Evolutionary conservation across 108 stramenopile genomes (phyloP).

Genomic region (Cyclostephanos tholiformis): DNA sequence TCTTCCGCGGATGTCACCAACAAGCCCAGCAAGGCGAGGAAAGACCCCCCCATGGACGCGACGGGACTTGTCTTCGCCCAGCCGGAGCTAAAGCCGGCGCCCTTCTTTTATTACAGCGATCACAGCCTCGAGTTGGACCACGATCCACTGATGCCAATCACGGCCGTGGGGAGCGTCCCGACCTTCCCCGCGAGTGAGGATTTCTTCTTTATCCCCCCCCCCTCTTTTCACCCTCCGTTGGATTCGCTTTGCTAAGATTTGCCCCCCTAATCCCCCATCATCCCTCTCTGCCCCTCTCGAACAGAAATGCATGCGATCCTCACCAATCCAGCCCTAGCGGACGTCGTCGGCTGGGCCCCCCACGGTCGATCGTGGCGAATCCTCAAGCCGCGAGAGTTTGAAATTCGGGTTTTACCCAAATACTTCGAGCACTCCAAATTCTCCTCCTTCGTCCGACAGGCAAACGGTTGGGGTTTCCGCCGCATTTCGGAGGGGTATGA

Average conservation of each 20-base stretch:
- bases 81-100: slow-evolving; percentile 38
- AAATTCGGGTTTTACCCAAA: slow-evolving; percentile 56
- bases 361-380: slow-evolving; percentile 78
- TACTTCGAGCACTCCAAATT: slow-evolving; percentile 76
- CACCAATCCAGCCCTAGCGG: slow-evolving; percentile 52
- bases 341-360: slow-evolving; percentile 70
- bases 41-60: slow-evolving; percentile 19
- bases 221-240: background rate
- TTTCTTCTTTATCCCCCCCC: background rate
- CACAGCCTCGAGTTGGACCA: slow-evolving; percentile 55
- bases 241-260: background rate
- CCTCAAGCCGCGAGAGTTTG: slow-evolving; percentile 75
- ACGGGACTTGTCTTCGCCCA: slow-evolving; percentile 20
- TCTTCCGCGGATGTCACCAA: background rate
- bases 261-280: background rate
- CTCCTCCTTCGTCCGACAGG: slow-evolving; percentile 53
- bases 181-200: slow-evolving; percentile 66
- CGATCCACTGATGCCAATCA: slow-evolving; percentile 69
- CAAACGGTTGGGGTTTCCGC: slow-evolving; percentile 62
- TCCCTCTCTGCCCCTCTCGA: background rate
- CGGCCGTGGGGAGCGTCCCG: slow-evolving; percentile 62
- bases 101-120: slow-evolving; percentile 68
- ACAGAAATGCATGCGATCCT: slow-evolving; percentile 70
- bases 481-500: slow-evolving; percentile 59
- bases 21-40: slow-evolving; percentile 12